phyloP scores from a whole-genome alignment of 106 monocot genomes.

The Hemerocallis citrina region DNA sequence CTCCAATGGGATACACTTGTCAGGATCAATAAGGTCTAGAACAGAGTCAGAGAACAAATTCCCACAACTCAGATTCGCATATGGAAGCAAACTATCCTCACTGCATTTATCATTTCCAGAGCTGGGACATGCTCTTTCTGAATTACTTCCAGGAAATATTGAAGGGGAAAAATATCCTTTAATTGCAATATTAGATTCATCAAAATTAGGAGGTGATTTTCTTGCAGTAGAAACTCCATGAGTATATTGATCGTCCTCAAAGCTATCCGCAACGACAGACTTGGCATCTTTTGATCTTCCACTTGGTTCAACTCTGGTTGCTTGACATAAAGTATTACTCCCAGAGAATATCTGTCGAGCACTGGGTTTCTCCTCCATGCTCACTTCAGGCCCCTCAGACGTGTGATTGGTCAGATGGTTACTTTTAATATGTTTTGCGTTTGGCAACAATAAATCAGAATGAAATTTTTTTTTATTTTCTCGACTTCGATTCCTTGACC shows the following conservation, averaged over 20 bases:
- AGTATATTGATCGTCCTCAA: slow-evolving; percentile 38
- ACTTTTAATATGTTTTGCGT: slow-evolving; percentile 3
- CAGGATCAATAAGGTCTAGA: background rate
- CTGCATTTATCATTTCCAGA: slow-evolving; percentile 9
- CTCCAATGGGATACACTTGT: slow-evolving; percentile 7
- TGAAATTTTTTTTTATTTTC: slow-evolving; percentile 17
- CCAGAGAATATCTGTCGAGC: background rate
- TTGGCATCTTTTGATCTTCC: slow-evolving; percentile 18
- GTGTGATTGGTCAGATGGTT: background rate
- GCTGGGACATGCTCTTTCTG: slow-evolving; percentile 1
- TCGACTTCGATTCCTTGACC: slow-evolving; percentile 13
- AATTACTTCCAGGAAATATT: slow-evolving; percentile 4
- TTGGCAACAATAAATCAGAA: background rate
- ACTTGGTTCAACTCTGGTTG: slow-evolving; percentile 12
- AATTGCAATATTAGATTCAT: slow-evolving; percentile 11
- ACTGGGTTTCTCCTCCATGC: slow-evolving; percentile 5
- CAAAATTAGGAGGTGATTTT: background rate
- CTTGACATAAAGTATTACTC: slow-evolving; percentile 1
- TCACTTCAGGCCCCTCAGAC: slow-evolving; percentile 11
- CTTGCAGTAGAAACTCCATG: slow-evolving; percentile 9
- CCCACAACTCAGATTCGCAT: slow-evolving; percentile 12
- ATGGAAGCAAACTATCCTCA: slow-evolving; percentile 1
- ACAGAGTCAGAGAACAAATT: slow-evolving; percentile 17
- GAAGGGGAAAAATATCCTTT: slow-evolving; percentile 11
- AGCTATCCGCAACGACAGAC: slow-evolving; percentile 57